These are phyloP conservation scores for Paulownia fortunei DNA, from an alignment of 257 asterid genomes.

Conservation along the genomic window DNA sequence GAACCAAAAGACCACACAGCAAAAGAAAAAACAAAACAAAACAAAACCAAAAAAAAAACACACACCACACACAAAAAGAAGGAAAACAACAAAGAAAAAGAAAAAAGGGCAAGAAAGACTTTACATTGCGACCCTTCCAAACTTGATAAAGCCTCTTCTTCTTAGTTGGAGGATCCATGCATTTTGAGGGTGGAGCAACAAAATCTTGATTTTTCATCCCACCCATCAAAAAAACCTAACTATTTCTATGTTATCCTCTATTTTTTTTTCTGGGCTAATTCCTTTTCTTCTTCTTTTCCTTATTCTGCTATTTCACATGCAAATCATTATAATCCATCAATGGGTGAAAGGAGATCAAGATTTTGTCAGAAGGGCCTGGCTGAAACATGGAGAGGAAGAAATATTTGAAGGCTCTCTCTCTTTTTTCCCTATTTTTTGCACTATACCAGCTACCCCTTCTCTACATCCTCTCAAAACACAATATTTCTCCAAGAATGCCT, in stretches of 20 bases:
- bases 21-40: no score
- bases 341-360: conserved; percentile 30
- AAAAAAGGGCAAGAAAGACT: neutral
- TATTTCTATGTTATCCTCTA: neutral
- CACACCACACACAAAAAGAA: no score
- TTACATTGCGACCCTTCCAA: conserved; percentile 95
- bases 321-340: conserved; percentile 31
- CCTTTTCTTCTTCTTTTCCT: neutral
- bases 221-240: conserved; percentile 34
- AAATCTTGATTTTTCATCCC: conserved; percentile 52
- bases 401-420: conserved; percentile 17
- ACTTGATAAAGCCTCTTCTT: conserved; percentile 76
- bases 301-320: conserved; percentile 27
- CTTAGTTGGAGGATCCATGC: conserved; percentile 48
- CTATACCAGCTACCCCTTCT: conserved; percentile 42
- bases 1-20: neutral
- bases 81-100: neutral
- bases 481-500: conserved; percentile 10
- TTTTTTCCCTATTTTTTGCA: conserved; percentile 12
- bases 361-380: conserved; percentile 38
- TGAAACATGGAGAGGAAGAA: conserved; percentile 42
- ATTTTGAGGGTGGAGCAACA: conserved; percentile 45
- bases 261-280: conserved; percentile 7
- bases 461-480: conserved; percentile 38
- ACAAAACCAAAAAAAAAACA: neutral